Percentiles rank a stretch among this genome's conserved stretches.
Evolutionary conservation across 495 filamentous ascomycete genomes (phyloP).

Genomic region (Aspergillus olivimuriae): DNA sequence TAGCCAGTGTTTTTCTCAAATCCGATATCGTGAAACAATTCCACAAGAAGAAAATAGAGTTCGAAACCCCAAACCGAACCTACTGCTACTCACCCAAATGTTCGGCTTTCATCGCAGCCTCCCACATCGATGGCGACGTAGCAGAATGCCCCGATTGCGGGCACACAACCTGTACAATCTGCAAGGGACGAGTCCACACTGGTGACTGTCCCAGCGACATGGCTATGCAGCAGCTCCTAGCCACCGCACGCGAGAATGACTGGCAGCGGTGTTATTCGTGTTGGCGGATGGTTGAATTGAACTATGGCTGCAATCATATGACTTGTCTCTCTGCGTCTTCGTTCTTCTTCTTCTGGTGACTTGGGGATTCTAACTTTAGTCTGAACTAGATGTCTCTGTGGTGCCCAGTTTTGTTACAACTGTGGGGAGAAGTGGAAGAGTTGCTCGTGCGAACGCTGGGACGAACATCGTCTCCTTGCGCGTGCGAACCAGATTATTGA

Average conservation of each 20-base stretch:
- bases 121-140: slow-evolving; percentile 21
- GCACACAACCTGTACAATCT: slow-evolving; percentile 36
- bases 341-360: not conserved
- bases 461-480: slow-evolving; percentile 27
- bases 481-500: slow-evolving; percentile 28
- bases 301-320: slow-evolving; percentile 44
- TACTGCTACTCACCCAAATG: slow-evolving; percentile 43
- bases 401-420: slow-evolving; percentile 52
- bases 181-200: slow-evolving; percentile 37
- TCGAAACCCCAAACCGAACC: slow-evolving; percentile 34
- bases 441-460: slow-evolving; percentile 39
- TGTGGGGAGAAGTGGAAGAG: slow-evolving; percentile 48
- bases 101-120: slow-evolving; percentile 35
- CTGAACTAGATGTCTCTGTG: slow-evolving; percentile 42
- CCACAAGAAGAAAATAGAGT: slow-evolving; percentile 37
- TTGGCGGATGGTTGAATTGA: slow-evolving; percentile 31
- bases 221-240: slow-evolving; percentile 23
- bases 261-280: slow-evolving; percentile 41
- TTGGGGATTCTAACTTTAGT: not conserved
- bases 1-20: slow-evolving; percentile 23
- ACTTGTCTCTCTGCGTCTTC: slow-evolving; percentile 9
- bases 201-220: slow-evolving; percentile 38
- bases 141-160: slow-evolving; percentile 38
- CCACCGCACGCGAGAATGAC: slow-evolving; percentile 24
- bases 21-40: slow-evolving; percentile 22